These are phyloP conservation scores for Kockovaella imperatae DNA, from an alignment of 768 basidiomycete species.

Conservation along the genomic window DNA sequence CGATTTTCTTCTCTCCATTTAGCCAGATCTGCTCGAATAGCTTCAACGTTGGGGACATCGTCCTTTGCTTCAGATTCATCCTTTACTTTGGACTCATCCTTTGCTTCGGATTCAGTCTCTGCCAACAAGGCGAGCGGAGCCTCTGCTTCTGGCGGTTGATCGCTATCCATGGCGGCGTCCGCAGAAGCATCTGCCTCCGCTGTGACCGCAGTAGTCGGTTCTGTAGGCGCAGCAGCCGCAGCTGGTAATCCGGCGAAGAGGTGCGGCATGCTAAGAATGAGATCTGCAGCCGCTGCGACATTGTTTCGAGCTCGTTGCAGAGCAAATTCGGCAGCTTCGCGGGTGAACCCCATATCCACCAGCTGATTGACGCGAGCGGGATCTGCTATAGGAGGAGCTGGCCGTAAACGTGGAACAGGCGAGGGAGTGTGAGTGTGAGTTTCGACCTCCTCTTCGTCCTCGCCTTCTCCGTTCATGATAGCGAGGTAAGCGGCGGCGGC, in stretches of 20 bases:
- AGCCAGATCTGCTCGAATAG: not conserved
- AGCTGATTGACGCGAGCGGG: constrained; percentile 73
- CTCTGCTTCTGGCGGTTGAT: constrained; percentile 46
- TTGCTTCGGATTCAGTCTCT: not conserved
- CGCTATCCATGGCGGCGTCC: not conserved
- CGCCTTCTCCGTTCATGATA: constrained; percentile 68
- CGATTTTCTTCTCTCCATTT: constrained; percentile 65
- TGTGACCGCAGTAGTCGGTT: not conserved
- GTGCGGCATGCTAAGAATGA: constrained; percentile 60
- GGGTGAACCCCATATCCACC: constrained; percentile 93
- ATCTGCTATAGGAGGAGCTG: constrained; percentile 51
- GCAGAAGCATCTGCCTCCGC: not conserved
- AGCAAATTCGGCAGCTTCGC: constrained; percentile 77
- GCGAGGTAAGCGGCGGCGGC: constrained; percentile 72
- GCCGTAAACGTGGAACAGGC: constrained; percentile 6
- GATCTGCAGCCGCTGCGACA: constrained; percentile 76
- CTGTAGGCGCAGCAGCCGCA: not conserved
- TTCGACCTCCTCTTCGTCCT: constrained; percentile 63
- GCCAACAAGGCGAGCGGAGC: constrained; percentile 9
- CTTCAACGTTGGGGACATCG: constrained; percentile 5
- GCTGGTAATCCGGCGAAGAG: constrained; percentile 16
- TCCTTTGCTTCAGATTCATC: not conserved
- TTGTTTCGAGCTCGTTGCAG: constrained; percentile 80
- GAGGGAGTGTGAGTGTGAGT: constrained; percentile 39
- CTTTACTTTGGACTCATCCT: constrained; percentile 2